These are phyloP conservation scores for Ajuga chamaepitys DNA, from an alignment of 257 asterid genomes.

Conservation along the genomic window DNA sequence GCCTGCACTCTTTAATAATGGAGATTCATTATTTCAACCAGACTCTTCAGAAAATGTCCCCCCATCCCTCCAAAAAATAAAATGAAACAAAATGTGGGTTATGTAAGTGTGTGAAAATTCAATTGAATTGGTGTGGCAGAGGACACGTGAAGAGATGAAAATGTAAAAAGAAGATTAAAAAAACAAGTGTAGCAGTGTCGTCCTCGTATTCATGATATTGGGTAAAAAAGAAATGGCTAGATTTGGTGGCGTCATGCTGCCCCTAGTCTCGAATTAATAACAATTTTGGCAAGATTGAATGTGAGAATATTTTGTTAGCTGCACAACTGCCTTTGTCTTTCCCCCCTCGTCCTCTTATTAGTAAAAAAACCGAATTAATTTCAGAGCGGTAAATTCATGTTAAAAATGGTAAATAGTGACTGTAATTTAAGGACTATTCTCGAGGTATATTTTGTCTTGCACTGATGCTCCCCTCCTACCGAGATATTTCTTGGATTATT, in stretches of 20 bases:
- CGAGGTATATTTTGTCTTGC: too few species aligned
- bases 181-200: background rate
- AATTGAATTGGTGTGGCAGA: background rate
- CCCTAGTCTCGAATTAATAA: background rate
- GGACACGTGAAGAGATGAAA: background rate
- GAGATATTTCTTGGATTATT: too few species aligned
- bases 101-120: too few species aligned
- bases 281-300: background rate
- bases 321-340: too few species aligned
- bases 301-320: too few species aligned
- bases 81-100: background rate
- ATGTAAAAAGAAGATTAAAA: too few species aligned
- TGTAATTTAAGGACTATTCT: too few species aligned
- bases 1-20: constrained; percentile 13
- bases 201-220: background rate
- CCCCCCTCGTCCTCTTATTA: too few species aligned
- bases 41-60: too few species aligned
- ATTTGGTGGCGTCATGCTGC: background rate
- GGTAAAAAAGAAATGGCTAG: background rate
- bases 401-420: too few species aligned
- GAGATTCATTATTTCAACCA: background rate
- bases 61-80: background rate
- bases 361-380: background rate
- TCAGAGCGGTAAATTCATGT: too few species aligned
- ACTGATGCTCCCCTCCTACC: too few species aligned